Evolutionary conservation across 176 grass and related monocot genomes (phyloP).

Genomic region (maize (Zea mays)): DNA sequence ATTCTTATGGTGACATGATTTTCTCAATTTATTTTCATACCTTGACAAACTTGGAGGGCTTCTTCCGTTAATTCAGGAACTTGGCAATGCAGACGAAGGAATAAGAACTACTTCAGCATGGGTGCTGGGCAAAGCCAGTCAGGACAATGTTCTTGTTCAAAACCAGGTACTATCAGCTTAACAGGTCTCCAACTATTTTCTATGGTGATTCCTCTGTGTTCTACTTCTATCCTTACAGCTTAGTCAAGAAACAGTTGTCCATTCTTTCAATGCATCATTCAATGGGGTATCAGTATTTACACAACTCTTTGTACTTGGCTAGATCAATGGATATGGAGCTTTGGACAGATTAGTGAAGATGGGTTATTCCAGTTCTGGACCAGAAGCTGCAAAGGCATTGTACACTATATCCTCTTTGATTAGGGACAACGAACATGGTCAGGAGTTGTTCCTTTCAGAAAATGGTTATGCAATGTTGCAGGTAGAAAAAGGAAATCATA

Average conservation of each 20-base stretch:
- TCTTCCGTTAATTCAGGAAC: conserved; percentile 58
- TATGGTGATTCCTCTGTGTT: neutral
- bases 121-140: conserved; percentile 78
- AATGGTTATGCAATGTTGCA: conserved; percentile 57
- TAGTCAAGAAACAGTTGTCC: neutral
- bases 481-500: conserved; percentile 38
- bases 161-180: conserved; percentile 58
- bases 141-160: conserved; percentile 81
- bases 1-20: neutral
- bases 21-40: conserved; percentile 44
- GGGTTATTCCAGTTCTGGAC: conserved; percentile 65
- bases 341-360: conserved; percentile 76
- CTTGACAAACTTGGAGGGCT: conserved; percentile 77
- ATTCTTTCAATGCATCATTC: neutral
- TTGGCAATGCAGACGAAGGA: conserved; percentile 56
- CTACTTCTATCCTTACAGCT: neutral
- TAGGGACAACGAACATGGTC: conserved; percentile 57
- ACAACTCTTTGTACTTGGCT: conserved; percentile 1
- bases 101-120: conserved; percentile 64
- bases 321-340: conserved; percentile 76
- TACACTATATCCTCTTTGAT: conserved; percentile 68
- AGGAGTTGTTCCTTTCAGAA: conserved; percentile 51
- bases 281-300: neutral
- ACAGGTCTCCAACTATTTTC: neutral
- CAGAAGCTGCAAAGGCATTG: conserved; percentile 64